Base-by-base conservation (phyloP, 2,329 filamentous ascomycete genomes). In the Cercospora citrullina region DNA sequence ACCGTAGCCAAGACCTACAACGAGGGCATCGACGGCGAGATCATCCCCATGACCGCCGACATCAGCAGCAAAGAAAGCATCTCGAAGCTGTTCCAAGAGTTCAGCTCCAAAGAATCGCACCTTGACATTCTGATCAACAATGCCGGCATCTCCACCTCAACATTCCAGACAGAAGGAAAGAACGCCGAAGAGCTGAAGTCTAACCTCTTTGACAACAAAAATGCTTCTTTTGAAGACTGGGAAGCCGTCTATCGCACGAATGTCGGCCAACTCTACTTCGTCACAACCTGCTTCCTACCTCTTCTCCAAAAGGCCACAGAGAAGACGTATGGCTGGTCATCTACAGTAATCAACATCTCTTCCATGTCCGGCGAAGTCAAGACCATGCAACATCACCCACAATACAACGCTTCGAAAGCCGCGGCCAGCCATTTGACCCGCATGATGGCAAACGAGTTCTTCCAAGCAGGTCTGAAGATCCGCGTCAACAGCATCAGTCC, bases 401-500 rank as follows among this genome's bases (percentile, higher is more conserved):
- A 79, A 45, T 84, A 84, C 78, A 84, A 86, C 67, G 79, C 83
- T 5, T 65, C 55, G 60, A 75, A 70, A 33, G 83, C 80, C 18
- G 84, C 84, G 1, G 76, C 81, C 7, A 83, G 87, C 57, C 86
- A 88, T 69, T 77, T 88, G 12, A 87, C 83, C 28, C 83, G 83
- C 71, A 81, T 87, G 80, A 79, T 88, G 8, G 84, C 85, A 0
- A 80, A 81, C 9, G 84, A 87, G 66, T 81, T 88, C 30, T 80
- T 83, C n/a, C 80, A 82, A 48, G 80, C 81, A 33, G 81, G 79
- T 4, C 77, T 87, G 60, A 85, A 87, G 75, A 83, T 88, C 62
- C 78, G 86, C 14, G 81, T 88, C 69, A 88, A 89, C 76, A 81
- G 79, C 58, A 87, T 88, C 70, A 84, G 86, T 2, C 86, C 85